Evolutionary conservation across 139 green algal species (phyloP).

Genomic region (Bryopsis sp.): DNA sequence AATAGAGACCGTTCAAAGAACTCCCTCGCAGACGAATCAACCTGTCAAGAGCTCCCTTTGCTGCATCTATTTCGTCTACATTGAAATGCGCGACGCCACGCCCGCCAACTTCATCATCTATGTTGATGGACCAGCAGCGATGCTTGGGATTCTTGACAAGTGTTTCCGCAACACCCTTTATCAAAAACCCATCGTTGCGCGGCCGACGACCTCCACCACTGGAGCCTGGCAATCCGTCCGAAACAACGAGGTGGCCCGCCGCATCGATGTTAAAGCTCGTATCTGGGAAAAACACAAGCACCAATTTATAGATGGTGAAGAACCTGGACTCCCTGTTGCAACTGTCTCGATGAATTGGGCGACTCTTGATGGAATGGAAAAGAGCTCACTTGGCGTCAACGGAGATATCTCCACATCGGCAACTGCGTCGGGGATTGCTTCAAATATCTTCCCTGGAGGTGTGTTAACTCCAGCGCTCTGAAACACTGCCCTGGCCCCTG

Average conservation of each 20-base stretch:
- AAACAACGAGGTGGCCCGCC: too few relatives aligned
- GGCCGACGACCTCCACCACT: too few relatives aligned
- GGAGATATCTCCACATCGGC: neutral
- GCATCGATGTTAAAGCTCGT: too few relatives aligned
- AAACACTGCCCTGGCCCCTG: conserved; percentile 22
- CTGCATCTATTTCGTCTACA: conserved; percentile 22
- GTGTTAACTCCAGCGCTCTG: neutral
- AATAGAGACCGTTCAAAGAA: too few relatives aligned
- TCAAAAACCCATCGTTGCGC: conserved; percentile 5
- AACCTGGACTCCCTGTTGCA: too few relatives aligned
- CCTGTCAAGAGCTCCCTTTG: neutral
- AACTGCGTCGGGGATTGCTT: neutral
- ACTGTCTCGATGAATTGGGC: too few relatives aligned
- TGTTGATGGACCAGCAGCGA: conserved; percentile 44
- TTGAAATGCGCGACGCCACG: conserved; percentile 40
- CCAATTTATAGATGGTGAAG: too few relatives aligned
- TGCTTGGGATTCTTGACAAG: conserved; percentile 29
- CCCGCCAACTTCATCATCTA: conserved; percentile 43
- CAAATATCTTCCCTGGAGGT: neutral
- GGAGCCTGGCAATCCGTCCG: too few relatives aligned
- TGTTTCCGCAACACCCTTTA: conserved; percentile 22
- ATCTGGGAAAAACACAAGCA: too few relatives aligned
- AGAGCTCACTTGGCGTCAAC: too few relatives aligned
- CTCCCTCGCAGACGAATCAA: too few relatives aligned
- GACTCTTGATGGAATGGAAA: too few relatives aligned